Percentiles rank a stretch among this genome's conserved stretches.
Conservation (phyloP, 2,329 filamentous ascomycete species). For the Cercospora zeina region DNA sequence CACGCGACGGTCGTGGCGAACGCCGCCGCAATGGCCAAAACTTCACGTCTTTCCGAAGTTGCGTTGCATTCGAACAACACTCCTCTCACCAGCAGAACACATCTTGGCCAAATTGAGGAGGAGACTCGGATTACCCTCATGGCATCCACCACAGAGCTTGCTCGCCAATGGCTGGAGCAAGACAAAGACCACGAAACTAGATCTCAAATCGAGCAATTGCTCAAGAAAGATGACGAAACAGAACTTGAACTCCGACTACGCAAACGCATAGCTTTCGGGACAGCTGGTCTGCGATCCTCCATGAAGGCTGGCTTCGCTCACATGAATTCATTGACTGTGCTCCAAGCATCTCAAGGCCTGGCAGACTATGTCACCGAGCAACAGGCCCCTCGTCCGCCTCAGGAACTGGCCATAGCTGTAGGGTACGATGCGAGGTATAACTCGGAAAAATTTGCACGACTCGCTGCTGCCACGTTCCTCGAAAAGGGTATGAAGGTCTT, state of each 20-base stretch:
- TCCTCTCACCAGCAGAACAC: not conserved
- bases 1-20: constrained; percentile 13
- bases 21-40: constrained; percentile 7
- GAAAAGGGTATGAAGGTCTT: constrained; percentile 60
- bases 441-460: constrained; percentile 60
- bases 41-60: not conserved
- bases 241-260: constrained; percentile 57
- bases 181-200: constrained; percentile 57
- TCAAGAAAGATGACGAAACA: constrained; percentile 45
- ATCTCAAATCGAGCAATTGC: constrained; percentile 56
- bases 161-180: constrained; percentile 59
- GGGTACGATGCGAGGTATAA: constrained; percentile 65
- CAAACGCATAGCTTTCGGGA: constrained; percentile 62
- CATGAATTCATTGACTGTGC: constrained; percentile 43
- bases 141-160: constrained; percentile 40
- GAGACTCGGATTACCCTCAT: not conserved
- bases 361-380: constrained; percentile 59
- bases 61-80: not conserved
- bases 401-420: constrained; percentile 57
- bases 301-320: constrained; percentile 65
- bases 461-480: constrained; percentile 62
- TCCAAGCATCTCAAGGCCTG: constrained; percentile 63
- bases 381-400: constrained; percentile 33
- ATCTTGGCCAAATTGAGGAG: not conserved
- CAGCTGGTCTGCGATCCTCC: constrained; percentile 61